These are phyloP conservation scores for Samsoniella hepiali DNA, from an alignment of 2,329 filamentous ascomycete species.

Conservation along the genomic window DNA sequence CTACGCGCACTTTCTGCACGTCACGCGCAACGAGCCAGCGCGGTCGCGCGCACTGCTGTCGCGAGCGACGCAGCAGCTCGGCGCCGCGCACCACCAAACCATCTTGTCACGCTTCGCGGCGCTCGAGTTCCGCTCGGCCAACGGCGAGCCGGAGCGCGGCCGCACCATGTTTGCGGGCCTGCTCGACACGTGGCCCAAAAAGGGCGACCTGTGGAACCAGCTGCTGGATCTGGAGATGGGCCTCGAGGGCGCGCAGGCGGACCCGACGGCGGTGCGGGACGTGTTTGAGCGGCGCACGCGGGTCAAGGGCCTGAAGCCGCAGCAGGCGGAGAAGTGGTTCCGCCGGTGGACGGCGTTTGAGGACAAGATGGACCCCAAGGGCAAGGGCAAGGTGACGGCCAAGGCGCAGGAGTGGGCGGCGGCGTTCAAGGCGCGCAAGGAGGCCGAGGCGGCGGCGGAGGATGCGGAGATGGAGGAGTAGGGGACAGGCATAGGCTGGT, in stretches of 20 bases:
- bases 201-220: slow-evolving; percentile 89
- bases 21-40: slow-evolving; percentile 65
- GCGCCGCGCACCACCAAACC: slow-evolving; percentile 58
- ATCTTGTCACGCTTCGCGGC: slow-evolving; percentile 86
- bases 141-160: slow-evolving; percentile 84
- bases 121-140: slow-evolving; percentile 81
- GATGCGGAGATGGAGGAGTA: slow-evolving; percentile 37
- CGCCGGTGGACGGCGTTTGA: slow-evolving; percentile 91
- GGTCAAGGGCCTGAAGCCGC: slow-evolving; percentile 70
- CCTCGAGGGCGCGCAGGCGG: slow-evolving; percentile 51
- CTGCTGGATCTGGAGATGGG: slow-evolving; percentile 80
- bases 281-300: slow-evolving; percentile 78
- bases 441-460: slow-evolving; percentile 33
- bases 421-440: slow-evolving; percentile 44
- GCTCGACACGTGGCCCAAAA: slow-evolving; percentile 80
- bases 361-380: slow-evolving; percentile 64
- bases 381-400: slow-evolving; percentile 66
- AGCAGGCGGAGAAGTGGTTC: slow-evolving; percentile 84
- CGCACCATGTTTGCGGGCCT: slow-evolving; percentile 92
- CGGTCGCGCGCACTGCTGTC: slow-evolving; percentile 73
- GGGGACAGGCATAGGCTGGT: slow-evolving; percentile 19
- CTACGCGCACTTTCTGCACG: slow-evolving; percentile 90
- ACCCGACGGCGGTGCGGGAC: slow-evolving; percentile 58
- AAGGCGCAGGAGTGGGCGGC: slow-evolving; percentile 70
- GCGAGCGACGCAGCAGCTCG: slow-evolving; percentile 81